Conservation (phyloP, 345 rosid species). For the Melaleuca alternifolia region DNA sequence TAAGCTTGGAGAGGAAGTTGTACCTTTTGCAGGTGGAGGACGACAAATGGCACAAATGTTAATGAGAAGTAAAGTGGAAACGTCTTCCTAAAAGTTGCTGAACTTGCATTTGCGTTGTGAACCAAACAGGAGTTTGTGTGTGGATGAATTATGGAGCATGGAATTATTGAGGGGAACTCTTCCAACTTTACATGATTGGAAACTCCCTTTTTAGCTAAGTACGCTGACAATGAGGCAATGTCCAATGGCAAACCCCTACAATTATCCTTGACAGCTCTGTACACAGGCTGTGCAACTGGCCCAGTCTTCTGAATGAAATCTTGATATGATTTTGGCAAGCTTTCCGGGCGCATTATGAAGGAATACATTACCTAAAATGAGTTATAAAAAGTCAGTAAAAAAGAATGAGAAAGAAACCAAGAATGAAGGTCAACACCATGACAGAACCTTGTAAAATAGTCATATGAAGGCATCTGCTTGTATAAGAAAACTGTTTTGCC, state of each 20-base stretch:
- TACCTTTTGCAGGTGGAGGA: conserved; percentile 90
- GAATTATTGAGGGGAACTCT: conserved; percentile 75
- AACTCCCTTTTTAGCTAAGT: conserved; percentile 40
- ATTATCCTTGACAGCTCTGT: conserved; percentile 84
- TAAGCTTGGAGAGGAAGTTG: conserved; percentile 4
- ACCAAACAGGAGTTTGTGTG: conserved; percentile 59
- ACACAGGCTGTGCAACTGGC: conserved; percentile 81
- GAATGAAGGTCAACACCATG: background rate
- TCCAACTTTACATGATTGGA: conserved; percentile 46
- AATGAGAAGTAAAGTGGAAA: conserved; percentile 96
- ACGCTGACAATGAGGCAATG: conserved; percentile 60
- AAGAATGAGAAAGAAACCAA: background rate
- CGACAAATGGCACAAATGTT: conserved; percentile 95
- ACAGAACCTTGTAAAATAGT: background rate
- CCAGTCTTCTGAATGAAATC: conserved; percentile 98
- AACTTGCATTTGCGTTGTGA: conserved; percentile 82
- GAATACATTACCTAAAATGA: conserved; percentile 69
- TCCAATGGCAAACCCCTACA: conserved; percentile 88
- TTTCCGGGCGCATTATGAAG: conserved; percentile 94
- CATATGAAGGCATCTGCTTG: background rate
- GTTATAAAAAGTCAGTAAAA: background rate
- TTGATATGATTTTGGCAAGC: conserved; percentile 89
- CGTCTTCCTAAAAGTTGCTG: conserved; percentile 90
- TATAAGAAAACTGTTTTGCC: background rate
- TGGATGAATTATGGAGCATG: conserved; percentile 92